Evolutionary conservation across 2,329 filamentous ascomycete species (phyloP).

Genomic region (Xylaria digitata): DNA sequence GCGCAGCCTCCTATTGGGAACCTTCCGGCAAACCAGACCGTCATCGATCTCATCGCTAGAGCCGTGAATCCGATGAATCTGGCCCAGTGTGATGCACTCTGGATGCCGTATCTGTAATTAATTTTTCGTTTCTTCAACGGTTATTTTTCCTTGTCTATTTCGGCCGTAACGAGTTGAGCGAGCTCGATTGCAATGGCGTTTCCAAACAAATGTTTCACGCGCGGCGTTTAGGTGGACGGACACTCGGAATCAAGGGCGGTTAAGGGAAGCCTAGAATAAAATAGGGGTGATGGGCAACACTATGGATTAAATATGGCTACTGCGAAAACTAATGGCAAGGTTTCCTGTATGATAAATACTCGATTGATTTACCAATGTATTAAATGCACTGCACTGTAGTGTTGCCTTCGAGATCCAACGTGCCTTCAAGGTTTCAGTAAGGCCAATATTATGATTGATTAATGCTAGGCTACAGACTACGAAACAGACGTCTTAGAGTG

Average conservation of each 20-base stretch:
- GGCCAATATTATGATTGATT: too few species aligned
- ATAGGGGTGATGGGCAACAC: not conserved
- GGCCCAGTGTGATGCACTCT: slow-evolving; percentile 88
- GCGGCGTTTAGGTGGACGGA: slow-evolving; percentile 15
- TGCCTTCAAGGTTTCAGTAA: too few species aligned
- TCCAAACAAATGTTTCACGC: not conserved
- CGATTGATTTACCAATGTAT: not conserved
- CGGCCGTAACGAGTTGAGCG: not conserved
- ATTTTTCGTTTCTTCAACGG: slow-evolving; percentile 9
- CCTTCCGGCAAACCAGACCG: slow-evolving; percentile 94
- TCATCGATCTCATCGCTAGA: slow-evolving; percentile 92
- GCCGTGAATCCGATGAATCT: slow-evolving; percentile 93
- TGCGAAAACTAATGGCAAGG: not conserved
- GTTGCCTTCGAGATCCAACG: not conserved
- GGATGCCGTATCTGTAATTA: slow-evolving; percentile 91
- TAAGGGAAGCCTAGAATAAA: not conserved
- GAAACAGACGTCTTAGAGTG: not conserved
- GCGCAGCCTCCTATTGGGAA: slow-evolving; percentile 82
- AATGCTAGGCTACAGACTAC: not conserved
- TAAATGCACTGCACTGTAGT: too few species aligned
- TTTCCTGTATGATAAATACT: slow-evolving; percentile 1
- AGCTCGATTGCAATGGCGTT: slow-evolving; percentile 8
- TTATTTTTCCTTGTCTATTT: not conserved
- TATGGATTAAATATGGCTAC: not conserved
- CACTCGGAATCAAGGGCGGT: not conserved